Base-by-base conservation (phyloP, 2,329 filamentous ascomycete genomes). In the Juglanconis juglandina region DNA sequence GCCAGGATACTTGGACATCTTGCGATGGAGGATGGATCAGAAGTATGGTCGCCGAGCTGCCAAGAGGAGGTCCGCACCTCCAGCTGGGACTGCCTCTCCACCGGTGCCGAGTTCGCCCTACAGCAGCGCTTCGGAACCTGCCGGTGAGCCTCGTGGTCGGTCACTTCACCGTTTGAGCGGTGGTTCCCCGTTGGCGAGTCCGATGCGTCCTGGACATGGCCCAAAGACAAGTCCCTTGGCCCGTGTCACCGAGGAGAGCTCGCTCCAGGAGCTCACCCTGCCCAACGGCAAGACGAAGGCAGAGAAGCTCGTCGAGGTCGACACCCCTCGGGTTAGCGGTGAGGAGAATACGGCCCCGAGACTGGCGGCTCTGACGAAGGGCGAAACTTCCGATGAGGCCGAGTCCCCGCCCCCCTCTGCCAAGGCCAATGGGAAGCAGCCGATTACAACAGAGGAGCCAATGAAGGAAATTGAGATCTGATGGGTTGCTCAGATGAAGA, bases 21-120 rank as follows among this genome's bases (percentile, higher is more conserved):
- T 99, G 68, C 85, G 95, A 67, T 98, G 95, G 92, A 88, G 95
- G 71, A 88, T 90, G 77, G 95, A 99, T 72, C 94, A 98, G 74
- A 98, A 96, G 78, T 90, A 95, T 73, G 94, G 94, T 52, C 83
- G 95, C 62, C 79, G 82, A 39, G 75, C 74, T 46, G 75, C 74
- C 56, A 83, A 83, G 72, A 80, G 86, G 62, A 82, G 75, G 64
- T 87, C 85, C 1, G 76, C 76, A 66, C 76, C 72, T 2, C 75
- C 78, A 3, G 66, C 68, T 14, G 71, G 72, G 66, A 66, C 72
- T 41, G 73, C 72, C 33, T 83, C 81, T 10, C 79, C 79, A 11
- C 75, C 76, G 60, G 79, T 75, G 62, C 78, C 81, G 13, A 78
- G 73, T 50, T 87, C 83, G 3, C 85, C 86, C 5, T 93, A 93